Evolutionary conservation across 805 yeast genomes (phyloP).

Genomic region (Jamesozyma jinghongensis): DNA sequence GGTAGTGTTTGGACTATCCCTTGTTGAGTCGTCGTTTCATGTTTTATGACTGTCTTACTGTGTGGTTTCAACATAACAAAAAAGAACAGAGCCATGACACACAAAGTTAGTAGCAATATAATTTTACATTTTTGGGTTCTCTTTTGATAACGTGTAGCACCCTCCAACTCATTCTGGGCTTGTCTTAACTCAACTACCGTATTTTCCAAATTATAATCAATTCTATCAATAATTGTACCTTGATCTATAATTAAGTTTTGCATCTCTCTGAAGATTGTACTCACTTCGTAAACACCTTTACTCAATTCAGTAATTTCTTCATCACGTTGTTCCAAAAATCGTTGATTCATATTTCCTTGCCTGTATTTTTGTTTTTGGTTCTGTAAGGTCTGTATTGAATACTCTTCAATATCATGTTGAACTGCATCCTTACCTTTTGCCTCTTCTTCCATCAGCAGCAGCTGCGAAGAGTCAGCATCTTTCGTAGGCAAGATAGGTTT

Average conservation of each 20-base stretch:
- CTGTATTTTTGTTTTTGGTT: slow-evolving; percentile 22
- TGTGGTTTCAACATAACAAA: slow-evolving; percentile 61
- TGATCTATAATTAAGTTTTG: slow-evolving; percentile 90
- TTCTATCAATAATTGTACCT: slow-evolving; percentile 87
- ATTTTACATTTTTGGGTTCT: slow-evolving; percentile 86
- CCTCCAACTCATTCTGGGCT: slow-evolving; percentile 67
- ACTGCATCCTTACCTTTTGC: slow-evolving; percentile 23
- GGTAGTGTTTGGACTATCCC: no score
- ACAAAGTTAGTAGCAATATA: slow-evolving; percentile 59
- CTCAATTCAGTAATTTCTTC: slow-evolving; percentile 85
- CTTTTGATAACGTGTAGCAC: slow-evolving; percentile 76
- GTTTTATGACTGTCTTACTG: slow-evolving; percentile 5
- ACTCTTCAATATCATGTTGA: slow-evolving; percentile 29
- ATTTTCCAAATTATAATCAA: slow-evolving; percentile 81
- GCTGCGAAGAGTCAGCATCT: slow-evolving; percentile 16
- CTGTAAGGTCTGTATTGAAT: slow-evolving; percentile 27
- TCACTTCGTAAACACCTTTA: slow-evolving; percentile 86
- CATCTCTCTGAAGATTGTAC: slow-evolving; percentile 87
- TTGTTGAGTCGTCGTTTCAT: slow-evolving; percentile 2
- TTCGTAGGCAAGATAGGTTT: slow-evolving; percentile 34
- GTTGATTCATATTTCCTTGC: slow-evolving; percentile 14
- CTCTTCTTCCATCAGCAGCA: slow-evolving; percentile 28
- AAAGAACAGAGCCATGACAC: slow-evolving; percentile 64
- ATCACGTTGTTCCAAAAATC: slow-evolving; percentile 52
- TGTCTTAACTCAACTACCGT: slow-evolving; percentile 67